Percentiles rank a stretch among this genome's conserved stretches.
phyloP scores from a whole-genome alignment of 202 grass and related monocot species.

The Elaeis oleifera region DNA sequence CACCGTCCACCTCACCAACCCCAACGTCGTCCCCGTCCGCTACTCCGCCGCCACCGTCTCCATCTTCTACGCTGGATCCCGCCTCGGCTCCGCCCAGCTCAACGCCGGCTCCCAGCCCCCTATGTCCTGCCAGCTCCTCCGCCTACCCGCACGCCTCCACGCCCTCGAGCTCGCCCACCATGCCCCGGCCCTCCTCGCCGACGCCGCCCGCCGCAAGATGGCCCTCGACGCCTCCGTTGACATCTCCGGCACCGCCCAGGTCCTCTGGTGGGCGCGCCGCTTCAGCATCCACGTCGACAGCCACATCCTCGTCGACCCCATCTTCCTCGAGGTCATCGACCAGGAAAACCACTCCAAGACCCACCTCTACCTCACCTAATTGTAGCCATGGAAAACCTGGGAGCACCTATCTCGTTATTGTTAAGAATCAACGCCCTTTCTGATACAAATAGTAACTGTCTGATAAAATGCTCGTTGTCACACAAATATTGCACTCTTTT shows the following conservation, averaged over 20 bases:
- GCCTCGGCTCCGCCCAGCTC: slow-evolving; percentile 53
- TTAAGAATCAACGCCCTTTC: too few species aligned
- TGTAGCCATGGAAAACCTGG: not conserved
- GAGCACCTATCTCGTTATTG: too few species aligned
- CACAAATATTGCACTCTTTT: too few species aligned
- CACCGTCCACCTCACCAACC: slow-evolving; percentile 78
- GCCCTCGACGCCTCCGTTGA: slow-evolving; percentile 52
- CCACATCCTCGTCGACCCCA: slow-evolving; percentile 64
- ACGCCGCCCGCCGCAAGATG: slow-evolving; percentile 46
- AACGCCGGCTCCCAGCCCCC: slow-evolving; percentile 55
- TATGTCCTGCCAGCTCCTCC: slow-evolving; percentile 68
- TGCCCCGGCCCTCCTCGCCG: slow-evolving; percentile 34
- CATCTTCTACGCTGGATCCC: slow-evolving; percentile 60
- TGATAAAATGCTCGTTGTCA: too few species aligned
- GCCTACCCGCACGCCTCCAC: slow-evolving; percentile 55
- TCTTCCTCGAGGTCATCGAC: slow-evolving; percentile 62
- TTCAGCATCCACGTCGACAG: slow-evolving; percentile 62
- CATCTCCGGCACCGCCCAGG: slow-evolving; percentile 40
- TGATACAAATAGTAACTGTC: too few species aligned
- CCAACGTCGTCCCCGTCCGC: slow-evolving; percentile 58
- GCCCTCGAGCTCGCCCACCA: slow-evolving; percentile 58
- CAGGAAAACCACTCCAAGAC: slow-evolving; percentile 56
- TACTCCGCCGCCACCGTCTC: slow-evolving; percentile 52
- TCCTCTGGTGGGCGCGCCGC: slow-evolving; percentile 43
- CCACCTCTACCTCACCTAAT: slow-evolving; percentile 37